Percentiles rank a stretch among this genome's conserved stretches.
These are phyloP conservation scores for Diospyros kaki DNA, from an alignment of 148 eudicot genomes.

Conservation along the genomic window DNA sequence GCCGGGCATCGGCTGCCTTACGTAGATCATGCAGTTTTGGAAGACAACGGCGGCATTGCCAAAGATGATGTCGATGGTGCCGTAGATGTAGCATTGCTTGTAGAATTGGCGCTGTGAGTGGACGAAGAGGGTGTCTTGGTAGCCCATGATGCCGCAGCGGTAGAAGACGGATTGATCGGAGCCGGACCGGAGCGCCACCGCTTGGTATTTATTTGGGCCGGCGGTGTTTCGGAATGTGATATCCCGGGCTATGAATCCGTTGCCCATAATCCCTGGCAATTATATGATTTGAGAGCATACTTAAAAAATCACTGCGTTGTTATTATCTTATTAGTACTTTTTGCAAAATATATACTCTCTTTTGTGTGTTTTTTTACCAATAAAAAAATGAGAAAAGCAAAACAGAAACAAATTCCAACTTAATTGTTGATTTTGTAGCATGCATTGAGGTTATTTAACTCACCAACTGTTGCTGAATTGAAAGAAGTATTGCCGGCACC, in stretches of 20 bases:
- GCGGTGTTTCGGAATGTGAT: constrained; percentile 23
- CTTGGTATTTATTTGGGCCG: constrained; percentile 16
- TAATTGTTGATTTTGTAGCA: too few relatives aligned
- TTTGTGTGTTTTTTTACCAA: too few relatives aligned
- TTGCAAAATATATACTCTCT: too few relatives aligned
- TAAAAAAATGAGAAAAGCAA: too few relatives aligned
- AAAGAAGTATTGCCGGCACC: constrained; percentile 12
- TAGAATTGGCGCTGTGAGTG: constrained; percentile 17
- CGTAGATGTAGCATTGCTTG: constrained; percentile 14
- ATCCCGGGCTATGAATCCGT: constrained; percentile 18
- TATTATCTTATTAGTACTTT: too few relatives aligned
- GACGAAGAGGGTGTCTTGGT: constrained; percentile 24
- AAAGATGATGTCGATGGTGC: constrained; percentile 14
- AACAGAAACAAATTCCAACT: too few relatives aligned
- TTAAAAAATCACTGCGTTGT: too few relatives aligned
- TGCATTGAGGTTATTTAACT: background rate
- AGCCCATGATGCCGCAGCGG: constrained; percentile 12
- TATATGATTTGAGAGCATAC: too few relatives aligned
- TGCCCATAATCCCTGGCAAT: background rate
- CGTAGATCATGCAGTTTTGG: constrained; percentile 36
- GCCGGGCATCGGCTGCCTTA: constrained; percentile 24
- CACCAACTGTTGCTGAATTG: constrained; percentile 23
- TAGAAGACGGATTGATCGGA: constrained; percentile 19
- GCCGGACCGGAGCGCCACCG: constrained; percentile 21
- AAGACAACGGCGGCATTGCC: constrained; percentile 21